Conservation (phyloP, 2,329 filamentous ascomycete genomes). For the Bipolaris zeicola region DNA sequence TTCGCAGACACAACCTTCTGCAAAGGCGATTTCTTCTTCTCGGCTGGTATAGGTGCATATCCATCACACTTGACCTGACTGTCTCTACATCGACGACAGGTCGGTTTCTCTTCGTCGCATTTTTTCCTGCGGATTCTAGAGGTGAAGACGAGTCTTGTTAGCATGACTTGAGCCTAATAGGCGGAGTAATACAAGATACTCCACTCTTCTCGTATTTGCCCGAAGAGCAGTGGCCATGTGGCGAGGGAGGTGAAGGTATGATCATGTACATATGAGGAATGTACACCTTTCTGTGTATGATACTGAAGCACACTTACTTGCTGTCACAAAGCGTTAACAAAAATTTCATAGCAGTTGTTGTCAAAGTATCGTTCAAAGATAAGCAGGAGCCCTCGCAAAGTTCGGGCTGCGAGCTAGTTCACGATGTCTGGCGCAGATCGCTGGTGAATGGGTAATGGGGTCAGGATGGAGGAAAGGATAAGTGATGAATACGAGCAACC, state of each 20-base stretch:
- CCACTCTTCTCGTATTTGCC: too few relatives aligned
- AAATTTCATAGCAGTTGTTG: neutral
- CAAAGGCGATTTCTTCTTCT: neutral
- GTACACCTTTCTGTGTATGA: neutral
- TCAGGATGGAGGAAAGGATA: neutral
- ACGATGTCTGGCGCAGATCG: neutral
- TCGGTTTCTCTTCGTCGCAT: conserved; percentile 20
- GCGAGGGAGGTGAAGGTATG: too few relatives aligned
- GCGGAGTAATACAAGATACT: neutral
- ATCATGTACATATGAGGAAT: neutral
- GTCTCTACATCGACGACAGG: conserved; percentile 12
- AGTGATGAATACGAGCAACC: neutral
- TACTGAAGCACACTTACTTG: conserved; percentile 8
- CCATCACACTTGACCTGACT: conserved; percentile 15
- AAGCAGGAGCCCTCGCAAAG: neutral
- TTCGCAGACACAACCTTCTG: neutral
- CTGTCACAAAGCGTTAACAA: conserved; percentile 5
- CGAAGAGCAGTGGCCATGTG: too few relatives aligned
- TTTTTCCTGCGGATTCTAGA: conserved; percentile 15
- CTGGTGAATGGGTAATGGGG: neutral
- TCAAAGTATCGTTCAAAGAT: neutral
- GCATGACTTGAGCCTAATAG: neutral
- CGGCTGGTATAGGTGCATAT: conserved; percentile 4
- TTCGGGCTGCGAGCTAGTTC: neutral
- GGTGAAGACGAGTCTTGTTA: conserved; percentile 3